Evolutionary conservation across 768 basidiomycete genomes (phyloP).

Genomic region (Phaeotremella fagi): DNA sequence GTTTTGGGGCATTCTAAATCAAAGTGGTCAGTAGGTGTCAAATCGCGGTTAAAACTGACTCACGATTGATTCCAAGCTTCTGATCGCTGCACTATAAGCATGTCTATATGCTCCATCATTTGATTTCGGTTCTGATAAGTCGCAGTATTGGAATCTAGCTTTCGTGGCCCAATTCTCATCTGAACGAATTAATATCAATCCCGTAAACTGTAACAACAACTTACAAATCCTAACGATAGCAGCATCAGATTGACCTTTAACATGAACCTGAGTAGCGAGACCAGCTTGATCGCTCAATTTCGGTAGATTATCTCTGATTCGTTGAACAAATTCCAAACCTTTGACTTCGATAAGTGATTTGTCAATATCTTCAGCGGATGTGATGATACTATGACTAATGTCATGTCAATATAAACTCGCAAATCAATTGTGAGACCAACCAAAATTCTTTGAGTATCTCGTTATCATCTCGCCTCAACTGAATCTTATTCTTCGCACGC

Average conservation of each 20-base stretch:
- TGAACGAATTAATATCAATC: slow-evolving; percentile 8
- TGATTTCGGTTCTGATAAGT: slow-evolving; percentile 59
- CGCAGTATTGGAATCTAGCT: slow-evolving; percentile 85
- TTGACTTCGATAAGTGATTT: slow-evolving; percentile 82
- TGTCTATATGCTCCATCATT: slow-evolving; percentile 14
- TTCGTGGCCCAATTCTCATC: slow-evolving; percentile 77
- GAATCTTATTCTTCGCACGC: slow-evolving; percentile 55
- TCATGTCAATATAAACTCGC: background rate
- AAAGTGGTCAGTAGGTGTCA: too few species aligned
- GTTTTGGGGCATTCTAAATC: slow-evolving; percentile 74
- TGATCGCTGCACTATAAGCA: slow-evolving; percentile 16
- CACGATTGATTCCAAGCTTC: slow-evolving; percentile 11
- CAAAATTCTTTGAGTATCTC: slow-evolving; percentile 79
- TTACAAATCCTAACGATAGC: slow-evolving; percentile 59
- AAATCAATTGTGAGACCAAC: slow-evolving; percentile 27
- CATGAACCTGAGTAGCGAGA: slow-evolving; percentile 46
- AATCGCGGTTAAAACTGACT: too few species aligned
- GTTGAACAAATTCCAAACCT: slow-evolving; percentile 75
- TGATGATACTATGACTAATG: slow-evolving; percentile 64
- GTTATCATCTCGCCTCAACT: slow-evolving; percentile 61
- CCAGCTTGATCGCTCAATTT: slow-evolving; percentile 55
- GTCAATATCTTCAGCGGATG: slow-evolving; percentile 79
- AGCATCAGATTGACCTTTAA: slow-evolving; percentile 61
- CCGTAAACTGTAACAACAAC: slow-evolving; percentile 1
- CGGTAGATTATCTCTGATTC: slow-evolving; percentile 70